Conservation (phyloP, 805 yeast species). For the Candida morakotiae region DNA sequence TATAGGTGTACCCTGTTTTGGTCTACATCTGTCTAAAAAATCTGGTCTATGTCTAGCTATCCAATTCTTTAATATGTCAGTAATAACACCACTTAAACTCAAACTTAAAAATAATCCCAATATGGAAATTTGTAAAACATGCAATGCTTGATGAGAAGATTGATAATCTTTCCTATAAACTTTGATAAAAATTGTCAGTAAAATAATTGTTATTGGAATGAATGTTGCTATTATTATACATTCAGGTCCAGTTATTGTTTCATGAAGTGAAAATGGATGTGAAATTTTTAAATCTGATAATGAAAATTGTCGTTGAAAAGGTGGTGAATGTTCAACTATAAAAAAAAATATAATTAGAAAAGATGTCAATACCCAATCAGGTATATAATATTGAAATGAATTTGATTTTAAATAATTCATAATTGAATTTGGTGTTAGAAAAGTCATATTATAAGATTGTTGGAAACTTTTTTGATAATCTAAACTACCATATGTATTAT, state of each 20-base stretch:
- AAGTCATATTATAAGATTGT: conserved; percentile 4
- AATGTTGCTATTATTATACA: conserved; percentile 26
- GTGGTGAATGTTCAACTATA: conserved; percentile 28
- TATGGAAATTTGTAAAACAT: conserved; percentile 22
- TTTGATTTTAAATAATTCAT: conserved; percentile 7
- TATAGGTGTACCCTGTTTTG: conserved; percentile 21
- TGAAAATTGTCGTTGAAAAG: conserved; percentile 33
- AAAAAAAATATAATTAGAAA: conserved; percentile 22
- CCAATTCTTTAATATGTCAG: conserved; percentile 35
- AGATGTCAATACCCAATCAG: conserved; percentile 28
- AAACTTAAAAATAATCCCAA: conserved; percentile 27
- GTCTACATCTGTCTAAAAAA: conserved; percentile 30
- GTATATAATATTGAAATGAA: conserved; percentile 8
- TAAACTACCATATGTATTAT: too few relatives aligned
- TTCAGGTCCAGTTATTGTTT: conserved; percentile 26
- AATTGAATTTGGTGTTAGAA: conserved; percentile 7
- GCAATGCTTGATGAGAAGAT: conserved; percentile 7
- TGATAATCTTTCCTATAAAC: conserved; percentile 1
- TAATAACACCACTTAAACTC: conserved; percentile 27
- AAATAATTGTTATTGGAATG: conserved; percentile 17
- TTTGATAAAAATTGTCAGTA: conserved; percentile 10
- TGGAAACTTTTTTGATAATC: neutral
- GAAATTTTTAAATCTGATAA: conserved; percentile 27
- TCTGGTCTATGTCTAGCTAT: conserved; percentile 33
- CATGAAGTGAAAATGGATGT: conserved; percentile 31